These are phyloP conservation scores for Candida berthetii DNA, from an alignment of 805 yeast genomes.

Conservation along the genomic window DNA sequence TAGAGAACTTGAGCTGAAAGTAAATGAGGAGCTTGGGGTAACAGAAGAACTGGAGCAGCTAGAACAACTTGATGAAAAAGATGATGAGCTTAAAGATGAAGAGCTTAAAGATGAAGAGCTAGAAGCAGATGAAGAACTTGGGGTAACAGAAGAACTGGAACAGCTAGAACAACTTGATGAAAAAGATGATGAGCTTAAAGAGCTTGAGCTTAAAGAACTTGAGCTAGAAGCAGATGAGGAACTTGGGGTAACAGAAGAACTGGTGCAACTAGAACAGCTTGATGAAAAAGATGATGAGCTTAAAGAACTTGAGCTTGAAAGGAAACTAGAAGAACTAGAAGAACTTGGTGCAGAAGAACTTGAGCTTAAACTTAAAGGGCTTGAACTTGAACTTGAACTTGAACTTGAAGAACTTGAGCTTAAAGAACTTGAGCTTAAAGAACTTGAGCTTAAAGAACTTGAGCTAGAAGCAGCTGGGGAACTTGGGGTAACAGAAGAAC, in stretches of 20 bases:
- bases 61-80: not conserved
- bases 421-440: not conserved
- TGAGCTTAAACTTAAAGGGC: too few species aligned
- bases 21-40: not conserved
- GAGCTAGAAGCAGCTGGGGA: not conserved
- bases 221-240: too few species aligned
- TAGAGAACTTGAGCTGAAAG: not conserved
- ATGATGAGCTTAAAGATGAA: not conserved
- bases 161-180: slow-evolving; percentile 1
- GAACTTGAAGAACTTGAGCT: not conserved
- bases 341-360: too few species aligned
- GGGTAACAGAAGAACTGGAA: not conserved
- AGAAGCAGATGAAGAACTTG: not conserved
- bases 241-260: not conserved
- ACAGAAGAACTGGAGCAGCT: not conserved
- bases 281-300: not conserved
- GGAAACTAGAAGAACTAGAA: too few species aligned
- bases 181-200: not conserved
- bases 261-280: not conserved
- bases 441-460: not conserved
- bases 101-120: not conserved
- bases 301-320: not conserved
- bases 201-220: not conserved
- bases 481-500: not conserved
- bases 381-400: too few species aligned